Evolutionary conservation across 768 basidiomycete species (phyloP).

Genomic region (Hypsizygus marmoreus): DNA sequence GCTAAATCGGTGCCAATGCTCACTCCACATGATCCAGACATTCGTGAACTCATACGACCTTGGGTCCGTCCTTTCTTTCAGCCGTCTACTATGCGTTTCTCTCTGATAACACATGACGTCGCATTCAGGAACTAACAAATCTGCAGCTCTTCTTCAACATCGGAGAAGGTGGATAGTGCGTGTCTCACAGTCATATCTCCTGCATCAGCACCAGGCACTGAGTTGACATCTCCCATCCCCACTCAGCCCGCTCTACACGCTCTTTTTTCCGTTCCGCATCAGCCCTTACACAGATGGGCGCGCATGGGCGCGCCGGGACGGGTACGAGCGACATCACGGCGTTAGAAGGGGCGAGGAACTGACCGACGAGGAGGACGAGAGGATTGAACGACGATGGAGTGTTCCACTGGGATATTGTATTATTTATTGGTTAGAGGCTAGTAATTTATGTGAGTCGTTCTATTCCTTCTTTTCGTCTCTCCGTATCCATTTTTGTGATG

Average conservation of each 20-base stretch:
- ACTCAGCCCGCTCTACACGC: constrained; percentile 75
- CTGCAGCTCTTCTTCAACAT: constrained; percentile 87
- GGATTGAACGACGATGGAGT: constrained; percentile 18
- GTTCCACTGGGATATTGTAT: background rate
- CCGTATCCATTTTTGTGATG: constrained; percentile 43
- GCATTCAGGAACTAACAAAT: constrained; percentile 68
- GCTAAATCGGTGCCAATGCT: too few relatives aligned
- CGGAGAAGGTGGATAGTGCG: constrained; percentile 79
- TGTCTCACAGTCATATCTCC: constrained; percentile 17
- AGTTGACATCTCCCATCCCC: constrained; percentile 1
- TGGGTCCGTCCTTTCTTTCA: constrained; percentile 48
- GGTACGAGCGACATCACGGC: constrained; percentile 62
- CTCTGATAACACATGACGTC: constrained; percentile 37
- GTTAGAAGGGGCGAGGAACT: constrained; percentile 80
- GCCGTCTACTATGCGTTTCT: background rate
- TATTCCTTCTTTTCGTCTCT: constrained; percentile 1
- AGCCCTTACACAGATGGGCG: constrained; percentile 85
- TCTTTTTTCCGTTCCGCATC: constrained; percentile 81
- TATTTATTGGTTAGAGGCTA: background rate
- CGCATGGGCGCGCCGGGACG: constrained; percentile 72
- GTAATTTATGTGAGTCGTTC: background rate
- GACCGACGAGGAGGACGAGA: constrained; percentile 79
- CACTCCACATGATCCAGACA: constrained; percentile 37
- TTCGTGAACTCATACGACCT: constrained; percentile 94
- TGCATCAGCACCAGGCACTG: background rate